Base-by-base conservation (phyloP, 371 early-diverging fungal genomes). In the Saksenaea vasiformis region DNA sequence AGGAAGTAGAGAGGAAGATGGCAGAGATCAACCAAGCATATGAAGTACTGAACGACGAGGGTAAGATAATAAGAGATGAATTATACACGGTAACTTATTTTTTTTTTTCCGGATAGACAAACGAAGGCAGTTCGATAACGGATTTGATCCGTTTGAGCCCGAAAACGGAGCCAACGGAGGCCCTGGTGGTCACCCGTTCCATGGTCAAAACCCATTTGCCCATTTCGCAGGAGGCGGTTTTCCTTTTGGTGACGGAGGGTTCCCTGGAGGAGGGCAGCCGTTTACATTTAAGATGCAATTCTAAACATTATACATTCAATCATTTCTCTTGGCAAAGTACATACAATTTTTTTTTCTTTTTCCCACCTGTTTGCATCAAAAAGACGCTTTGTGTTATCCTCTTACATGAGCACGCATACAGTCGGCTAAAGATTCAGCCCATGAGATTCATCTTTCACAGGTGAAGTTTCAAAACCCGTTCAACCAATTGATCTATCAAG, bases 121-220 rank as follows among this genome's bases (percentile, higher is more conserved):
- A 67, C 81, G 91, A 28, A 81, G 78, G 51, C 85, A 86, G 64
- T 96, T 87, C 66, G 97, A 98, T 74, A 91, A 90, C 66, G 98
- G 98, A 5, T 89, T 90, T 54, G 98, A 98, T 79, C 97, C 97
- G 7, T 93, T 94, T 72, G 96, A 94, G 66, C 92, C 93, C 38
- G 82, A 74, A 15, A 82, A 77, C 59, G 86, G 85, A 7, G 77
- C 73, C 27, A 67, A 66, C 27, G 68, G 69, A 28, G 69, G 72
- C 34, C 76, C 54, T 38, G 74, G 65, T 35, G 61, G 56, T 36
- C 69, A 70, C 36, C 71, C 54, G 15, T 60, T 67, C 28, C 64
- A 64, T 34, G 71, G 71, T 24, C 74, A 73, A 0, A 82, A 87
- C 44, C 87, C 84, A 1, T 87, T 87, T 68, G 87, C 76, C 1